Evolutionary conservation across 2,329 filamentous ascomycete species (phyloP), one percentile per base, ranked within the genome.

Genomic region (Fusarium sp.): DNA sequence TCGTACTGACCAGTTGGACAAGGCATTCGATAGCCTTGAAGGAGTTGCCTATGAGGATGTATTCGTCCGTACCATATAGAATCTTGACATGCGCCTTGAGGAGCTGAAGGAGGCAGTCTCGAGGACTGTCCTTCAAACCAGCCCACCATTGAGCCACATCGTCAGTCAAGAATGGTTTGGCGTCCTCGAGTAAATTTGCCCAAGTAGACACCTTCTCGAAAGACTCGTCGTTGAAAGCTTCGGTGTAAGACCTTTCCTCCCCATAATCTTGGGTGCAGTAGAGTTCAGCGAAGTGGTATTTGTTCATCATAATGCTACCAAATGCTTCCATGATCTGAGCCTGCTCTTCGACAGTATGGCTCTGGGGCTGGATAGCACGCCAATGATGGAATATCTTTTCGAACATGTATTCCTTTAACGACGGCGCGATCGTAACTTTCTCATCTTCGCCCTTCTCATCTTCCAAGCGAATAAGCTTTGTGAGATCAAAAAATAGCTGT

Each of bases 341-440:
- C n/a, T 10, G 42, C 20, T 44, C 42, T 16, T 44, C 42, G 0
- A 1, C n/a, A 16, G 20, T 44, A 18, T 44, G 42, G 5, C 6
- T 44, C 5, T 44, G 20, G 1, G 42, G 14, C 0, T 44, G 20
- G 4, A 44, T 44, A 18, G 11, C 42, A 2, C 14, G 14, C 42
- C 42, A 44, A 5, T 10, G 2, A 6, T 44, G 42, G 1, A 44
- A 10, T 0, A 44, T 10, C 8, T 22, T 44, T 4, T 24, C 20
- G 2, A 24, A 44, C 0, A 4, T 16, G 0, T 44, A 44, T 24
- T 1, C 20, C 20, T 24, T 44, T 8, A 44, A 16, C 3, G 42
- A 44, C 14, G 6, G 14, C 5, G 20, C 3, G 2, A 44, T 44
- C 0, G 42, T 24, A 1, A 44, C 4, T 0, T 4, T 2, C 2